Percentiles rank a stretch among this genome's conserved stretches.
These are phyloP conservation scores for Podospora pseudocomata DNA, from an alignment of 495 filamentous ascomycete species.

Conservation along the genomic window DNA sequence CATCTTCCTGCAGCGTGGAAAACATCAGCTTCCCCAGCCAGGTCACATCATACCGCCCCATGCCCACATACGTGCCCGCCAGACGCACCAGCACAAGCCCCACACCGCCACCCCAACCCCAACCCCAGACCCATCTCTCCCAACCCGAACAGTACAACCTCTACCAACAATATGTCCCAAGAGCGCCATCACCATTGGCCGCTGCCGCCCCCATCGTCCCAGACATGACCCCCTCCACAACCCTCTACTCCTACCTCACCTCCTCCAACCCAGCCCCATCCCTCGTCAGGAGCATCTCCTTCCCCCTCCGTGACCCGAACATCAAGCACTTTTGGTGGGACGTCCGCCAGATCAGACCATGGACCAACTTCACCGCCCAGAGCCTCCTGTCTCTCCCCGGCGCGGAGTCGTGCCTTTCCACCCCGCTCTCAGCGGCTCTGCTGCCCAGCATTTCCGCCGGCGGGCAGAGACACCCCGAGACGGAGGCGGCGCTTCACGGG, in stretches of 20 bases:
- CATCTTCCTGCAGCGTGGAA: conserved; percentile 68
- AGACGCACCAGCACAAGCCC: conserved; percentile 33
- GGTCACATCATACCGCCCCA: conserved; percentile 57
- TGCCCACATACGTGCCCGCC: conserved; percentile 62
- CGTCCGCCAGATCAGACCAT: conserved; percentile 77
- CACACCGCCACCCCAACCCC: conserved; percentile 28
- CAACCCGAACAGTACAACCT: conserved; percentile 41
- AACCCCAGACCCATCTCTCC: conserved; percentile 32
- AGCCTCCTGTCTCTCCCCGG: conserved; percentile 71
- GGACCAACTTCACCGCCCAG: conserved; percentile 69
- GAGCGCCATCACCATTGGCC: conserved; percentile 50
- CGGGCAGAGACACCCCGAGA: conserved; percentile 63
- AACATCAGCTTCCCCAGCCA: conserved; percentile 61
- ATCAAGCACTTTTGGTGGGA: conserved; percentile 94
- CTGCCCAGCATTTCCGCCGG: conserved; percentile 56
- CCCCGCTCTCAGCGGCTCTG: conserved; percentile 58
- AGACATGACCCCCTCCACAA: conserved; percentile 56
- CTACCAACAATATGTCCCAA: conserved; percentile 42
- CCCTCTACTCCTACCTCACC: conserved; percentile 73
- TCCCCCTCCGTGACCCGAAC: conserved; percentile 62
- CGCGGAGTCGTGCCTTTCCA: conserved; percentile 68
- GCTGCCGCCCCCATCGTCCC: conserved; percentile 37
- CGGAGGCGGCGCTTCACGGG: conserved; percentile 63
- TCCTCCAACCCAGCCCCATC: conserved; percentile 72
- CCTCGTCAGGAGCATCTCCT: conserved; percentile 75